Evolutionary conservation across 805 yeast genomes (phyloP).

Genomic region (Kazachstania psychrophila): DNA sequence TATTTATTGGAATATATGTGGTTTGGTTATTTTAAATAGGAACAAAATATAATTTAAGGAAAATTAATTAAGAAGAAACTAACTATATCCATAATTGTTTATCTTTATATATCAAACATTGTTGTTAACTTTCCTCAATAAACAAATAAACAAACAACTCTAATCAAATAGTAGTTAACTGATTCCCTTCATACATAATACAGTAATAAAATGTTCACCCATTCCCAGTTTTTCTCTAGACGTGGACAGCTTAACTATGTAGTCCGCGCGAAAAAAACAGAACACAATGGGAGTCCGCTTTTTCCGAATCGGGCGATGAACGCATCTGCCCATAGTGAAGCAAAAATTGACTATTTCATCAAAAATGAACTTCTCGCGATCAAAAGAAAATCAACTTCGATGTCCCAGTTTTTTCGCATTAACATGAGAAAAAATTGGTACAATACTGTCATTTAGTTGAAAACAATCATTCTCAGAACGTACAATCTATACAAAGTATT

Average conservation of each 20-base stretch:
- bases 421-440: slow-evolving; percentile 13
- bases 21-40: too few relatives aligned
- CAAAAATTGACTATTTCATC: slow-evolving; percentile 9
- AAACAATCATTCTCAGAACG: slow-evolving; percentile 2
- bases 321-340: slow-evolving; percentile 20
- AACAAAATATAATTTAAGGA: too few relatives aligned
- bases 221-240: not conserved
- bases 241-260: not conserved
- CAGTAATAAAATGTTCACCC: too few relatives aligned
- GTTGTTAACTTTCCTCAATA: too few relatives aligned
- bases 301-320: slow-evolving; percentile 20
- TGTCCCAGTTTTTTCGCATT: slow-evolving; percentile 26
- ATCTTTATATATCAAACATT: too few relatives aligned
- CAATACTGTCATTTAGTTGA: too few relatives aligned
- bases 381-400: slow-evolving; percentile 12
- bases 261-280: slow-evolving; percentile 7
- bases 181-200: too few relatives aligned
- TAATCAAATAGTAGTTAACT: too few relatives aligned
- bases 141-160: too few relatives aligned
- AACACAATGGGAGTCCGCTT: slow-evolving; percentile 3
- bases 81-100: too few relatives aligned
- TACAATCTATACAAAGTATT: too few relatives aligned
- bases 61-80: too few relatives aligned
- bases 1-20: not conserved
- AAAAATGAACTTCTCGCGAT: slow-evolving; percentile 15